Evolutionary conservation across 108 stramenopile genomes (phyloP).

Genomic region (Parmales sp.): DNA sequence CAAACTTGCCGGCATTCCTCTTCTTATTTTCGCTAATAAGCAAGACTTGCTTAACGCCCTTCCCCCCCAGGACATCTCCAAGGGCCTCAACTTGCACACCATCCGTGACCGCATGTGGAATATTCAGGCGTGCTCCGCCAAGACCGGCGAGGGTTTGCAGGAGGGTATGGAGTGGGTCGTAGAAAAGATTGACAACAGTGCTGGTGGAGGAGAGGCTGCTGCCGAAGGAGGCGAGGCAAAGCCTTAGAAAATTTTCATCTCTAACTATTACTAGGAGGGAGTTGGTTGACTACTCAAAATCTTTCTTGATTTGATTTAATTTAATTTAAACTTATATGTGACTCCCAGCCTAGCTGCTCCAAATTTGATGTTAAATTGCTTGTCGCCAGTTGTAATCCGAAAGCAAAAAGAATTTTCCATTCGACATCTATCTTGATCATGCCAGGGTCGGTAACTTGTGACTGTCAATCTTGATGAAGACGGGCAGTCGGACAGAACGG

Average conservation of each 20-base stretch:
- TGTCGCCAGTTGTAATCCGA: neutral
- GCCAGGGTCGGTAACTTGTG: neutral
- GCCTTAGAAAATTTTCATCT: neutral
- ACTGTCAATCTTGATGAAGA: neutral
- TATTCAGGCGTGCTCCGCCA: slow-evolving; percentile 52
- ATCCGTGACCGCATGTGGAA: slow-evolving; percentile 30
- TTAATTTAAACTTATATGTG: neutral
- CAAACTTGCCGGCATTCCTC: slow-evolving; percentile 44
- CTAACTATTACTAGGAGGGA: neutral
- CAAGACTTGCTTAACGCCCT: slow-evolving; percentile 52
- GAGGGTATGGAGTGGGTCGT: slow-evolving; percentile 52
- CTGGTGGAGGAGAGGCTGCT: neutral
- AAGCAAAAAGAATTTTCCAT: slow-evolving; percentile 1
- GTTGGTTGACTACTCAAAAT: neutral
- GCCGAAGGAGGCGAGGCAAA: neutral
- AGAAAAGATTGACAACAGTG: slow-evolving; percentile 12
- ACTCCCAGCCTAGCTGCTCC: neutral
- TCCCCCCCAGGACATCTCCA: slow-evolving; percentile 44
- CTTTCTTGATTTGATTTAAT: neutral
- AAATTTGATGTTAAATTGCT: slow-evolving; percentile 11
- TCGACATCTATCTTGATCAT: slow-evolving; percentile 21
- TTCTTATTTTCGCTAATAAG: slow-evolving; percentile 61
- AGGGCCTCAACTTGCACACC: slow-evolving; percentile 28
- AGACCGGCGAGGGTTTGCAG: slow-evolving; percentile 54
- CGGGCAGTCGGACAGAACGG: too few relatives aligned